Conservation (phyloP, 2,329 filamentous ascomycete genomes). For the Verticillium tricorpus region DNA sequence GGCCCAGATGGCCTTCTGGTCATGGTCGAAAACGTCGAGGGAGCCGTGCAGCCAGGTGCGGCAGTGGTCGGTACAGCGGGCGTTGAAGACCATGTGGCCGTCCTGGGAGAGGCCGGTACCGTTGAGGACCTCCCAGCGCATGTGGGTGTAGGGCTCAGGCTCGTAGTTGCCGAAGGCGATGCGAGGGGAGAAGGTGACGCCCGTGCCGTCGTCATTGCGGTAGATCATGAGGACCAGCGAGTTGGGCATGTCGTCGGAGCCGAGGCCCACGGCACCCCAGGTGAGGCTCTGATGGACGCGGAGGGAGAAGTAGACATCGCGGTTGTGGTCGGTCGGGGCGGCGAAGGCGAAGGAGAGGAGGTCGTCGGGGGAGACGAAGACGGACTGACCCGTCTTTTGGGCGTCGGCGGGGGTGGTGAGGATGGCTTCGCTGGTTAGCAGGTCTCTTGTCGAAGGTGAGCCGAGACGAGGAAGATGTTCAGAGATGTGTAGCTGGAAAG, state of each 20-base stretch:
- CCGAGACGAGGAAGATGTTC: neutral
- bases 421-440: conserved; percentile 10
- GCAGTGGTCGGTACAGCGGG: conserved; percentile 45
- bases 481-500: neutral
- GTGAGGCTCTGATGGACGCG: conserved; percentile 38
- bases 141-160: conserved; percentile 39
- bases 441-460: neutral
- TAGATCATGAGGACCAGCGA: conserved; percentile 54
- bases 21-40: conserved; percentile 44
- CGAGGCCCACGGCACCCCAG: conserved; percentile 54
- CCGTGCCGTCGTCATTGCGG: conserved; percentile 36
- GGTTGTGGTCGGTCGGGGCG: conserved; percentile 38
- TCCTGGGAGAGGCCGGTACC: conserved; percentile 41
- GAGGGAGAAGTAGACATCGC: conserved; percentile 51
- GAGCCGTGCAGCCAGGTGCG: conserved; percentile 44
- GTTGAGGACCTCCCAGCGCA: conserved; percentile 38
- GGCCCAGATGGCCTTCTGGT: conserved; percentile 51
- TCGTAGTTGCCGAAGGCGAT: conserved; percentile 46
- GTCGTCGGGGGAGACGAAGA: conserved; percentile 38
- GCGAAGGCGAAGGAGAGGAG: conserved; percentile 46
- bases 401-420: conserved; percentile 18
- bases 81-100: conserved; percentile 43
- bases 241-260: conserved; percentile 44
- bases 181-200: conserved; percentile 54
- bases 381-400: conserved; percentile 29